Percentiles rank a stretch among this genome's conserved stretches.
These are phyloP conservation scores for Lithohypha guttulata DNA, from an alignment of 2,329 filamentous ascomycete genomes.

Conservation along the genomic window DNA sequence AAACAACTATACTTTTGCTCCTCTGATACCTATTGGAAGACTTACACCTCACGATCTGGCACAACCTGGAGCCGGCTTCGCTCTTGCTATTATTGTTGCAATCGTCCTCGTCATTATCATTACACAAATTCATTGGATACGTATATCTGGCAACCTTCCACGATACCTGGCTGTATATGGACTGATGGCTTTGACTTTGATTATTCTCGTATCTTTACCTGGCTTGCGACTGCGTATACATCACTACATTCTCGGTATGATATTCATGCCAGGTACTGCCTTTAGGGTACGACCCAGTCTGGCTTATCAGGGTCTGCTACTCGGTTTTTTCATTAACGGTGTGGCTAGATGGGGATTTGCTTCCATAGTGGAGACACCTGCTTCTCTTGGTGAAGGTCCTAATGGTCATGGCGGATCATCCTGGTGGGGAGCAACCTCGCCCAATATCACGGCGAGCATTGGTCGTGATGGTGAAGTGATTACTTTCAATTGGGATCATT, in stretches of 20 bases:
- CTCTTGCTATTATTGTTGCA: slow-evolving; percentile 66
- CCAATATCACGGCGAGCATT: slow-evolving; percentile 42
- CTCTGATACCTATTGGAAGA: slow-evolving; percentile 79
- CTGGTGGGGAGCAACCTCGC: slow-evolving; percentile 35
- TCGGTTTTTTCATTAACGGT: slow-evolving; percentile 90
- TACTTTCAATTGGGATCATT: slow-evolving; percentile 35
- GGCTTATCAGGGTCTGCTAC: slow-evolving; percentile 76
- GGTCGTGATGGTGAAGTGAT: slow-evolving; percentile 28
- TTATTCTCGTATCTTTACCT: slow-evolving; percentile 62
- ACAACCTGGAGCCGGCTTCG: slow-evolving; percentile 78
- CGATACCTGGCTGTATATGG: slow-evolving; percentile 69
- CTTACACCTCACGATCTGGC: slow-evolving; percentile 86
- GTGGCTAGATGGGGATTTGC: slow-evolving; percentile 92
- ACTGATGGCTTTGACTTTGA: slow-evolving; percentile 54
- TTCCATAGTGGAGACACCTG: slow-evolving; percentile 71
- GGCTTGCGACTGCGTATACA: slow-evolving; percentile 78
- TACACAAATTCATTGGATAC: slow-evolving; percentile 75
- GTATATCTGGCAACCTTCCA: slow-evolving; percentile 69
- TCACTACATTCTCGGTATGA: slow-evolving; percentile 81
- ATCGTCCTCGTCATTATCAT: slow-evolving; percentile 57
- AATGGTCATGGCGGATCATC: slow-evolving; percentile 33
- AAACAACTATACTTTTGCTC: slow-evolving; percentile 87
- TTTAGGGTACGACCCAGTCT: slow-evolving; percentile 78
- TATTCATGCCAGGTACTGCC: slow-evolving; percentile 77
- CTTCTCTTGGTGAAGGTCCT: slow-evolving; percentile 47